Conservation (phyloP, 129 eudicot genomes). For the Arctium lappa region DNA sequence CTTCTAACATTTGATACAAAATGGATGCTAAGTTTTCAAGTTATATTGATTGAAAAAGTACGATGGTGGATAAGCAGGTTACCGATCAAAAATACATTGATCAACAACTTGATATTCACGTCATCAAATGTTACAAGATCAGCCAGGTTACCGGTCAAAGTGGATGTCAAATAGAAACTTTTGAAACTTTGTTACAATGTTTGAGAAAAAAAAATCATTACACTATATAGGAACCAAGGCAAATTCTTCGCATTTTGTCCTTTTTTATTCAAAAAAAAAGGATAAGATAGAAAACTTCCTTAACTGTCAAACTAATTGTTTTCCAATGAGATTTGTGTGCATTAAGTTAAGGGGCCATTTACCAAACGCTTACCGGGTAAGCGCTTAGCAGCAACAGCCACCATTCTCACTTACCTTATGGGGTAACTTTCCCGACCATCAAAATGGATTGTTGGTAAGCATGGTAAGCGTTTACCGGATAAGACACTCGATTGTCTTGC, state of each 20-base stretch:
- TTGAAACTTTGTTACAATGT: neutral
- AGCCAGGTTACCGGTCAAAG: neutral
- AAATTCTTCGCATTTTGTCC: neutral
- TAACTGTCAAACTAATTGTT: neutral
- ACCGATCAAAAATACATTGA: neutral
- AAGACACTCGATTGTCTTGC: too few species aligned
- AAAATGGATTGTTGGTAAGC: too few species aligned
- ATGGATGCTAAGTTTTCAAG: neutral
- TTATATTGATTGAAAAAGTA: neutral
- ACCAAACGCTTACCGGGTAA: too few species aligned
- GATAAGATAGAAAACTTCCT: neutral
- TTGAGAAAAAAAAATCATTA: neutral
- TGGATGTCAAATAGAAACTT: neutral
- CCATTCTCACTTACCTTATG: too few species aligned
- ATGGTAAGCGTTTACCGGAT: too few species aligned
- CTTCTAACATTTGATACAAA: neutral
- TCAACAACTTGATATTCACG: neutral
- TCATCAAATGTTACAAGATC: neutral
- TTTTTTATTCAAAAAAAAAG: neutral
- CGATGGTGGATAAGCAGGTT: neutral
- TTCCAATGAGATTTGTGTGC: neutral
- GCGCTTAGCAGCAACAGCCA: too few species aligned
- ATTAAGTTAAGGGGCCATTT: neutral
- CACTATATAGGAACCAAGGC: neutral
- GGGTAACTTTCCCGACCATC: too few species aligned